Evolutionary conservation across 306 rosid species (phyloP).

Genomic region (Sicyos edulis): DNA sequence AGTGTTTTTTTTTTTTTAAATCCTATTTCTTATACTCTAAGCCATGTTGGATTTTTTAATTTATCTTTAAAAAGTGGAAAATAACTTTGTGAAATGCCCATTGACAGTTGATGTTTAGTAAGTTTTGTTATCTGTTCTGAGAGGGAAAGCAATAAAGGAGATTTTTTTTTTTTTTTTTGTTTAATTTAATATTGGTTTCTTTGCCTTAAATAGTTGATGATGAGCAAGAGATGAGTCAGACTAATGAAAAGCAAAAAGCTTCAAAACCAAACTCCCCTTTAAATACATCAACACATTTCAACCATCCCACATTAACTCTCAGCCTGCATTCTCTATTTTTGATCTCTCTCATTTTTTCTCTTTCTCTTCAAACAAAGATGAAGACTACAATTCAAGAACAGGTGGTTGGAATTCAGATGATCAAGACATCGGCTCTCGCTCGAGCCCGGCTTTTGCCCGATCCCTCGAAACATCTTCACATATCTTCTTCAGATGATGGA

Average conservation of each 20-base stretch:
- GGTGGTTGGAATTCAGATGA: constrained; percentile 27
- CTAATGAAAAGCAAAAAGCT: constrained; percentile 25
- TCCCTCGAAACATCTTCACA: constrained; percentile 30
- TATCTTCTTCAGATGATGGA: constrained; percentile 24
- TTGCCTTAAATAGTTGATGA: constrained; percentile 27
- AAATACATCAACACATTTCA: background rate
- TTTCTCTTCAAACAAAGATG: constrained; percentile 22
- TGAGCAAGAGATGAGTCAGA: constrained; percentile 48
- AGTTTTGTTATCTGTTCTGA: constrained; percentile 5
- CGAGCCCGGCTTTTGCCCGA: constrained; percentile 35
- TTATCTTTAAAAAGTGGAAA: background rate
- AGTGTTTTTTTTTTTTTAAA: too few relatives aligned
- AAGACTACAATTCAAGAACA: constrained; percentile 43
- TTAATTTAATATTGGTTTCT: background rate
- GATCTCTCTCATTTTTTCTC: background rate
- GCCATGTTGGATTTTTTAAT: background rate
- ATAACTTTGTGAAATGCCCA: background rate
- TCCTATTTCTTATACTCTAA: too few relatives aligned
- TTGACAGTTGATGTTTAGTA: constrained; percentile 4
- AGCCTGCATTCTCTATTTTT: background rate
- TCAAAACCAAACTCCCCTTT: constrained; percentile 22
- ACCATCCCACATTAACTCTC: background rate
- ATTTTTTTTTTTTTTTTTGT: too few relatives aligned
- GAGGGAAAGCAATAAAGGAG: background rate
- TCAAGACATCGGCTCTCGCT: constrained; percentile 24